Base-by-base conservation (phyloP, 106 monocot genomes). In the Phalaenopsis aphrodite region DNA sequence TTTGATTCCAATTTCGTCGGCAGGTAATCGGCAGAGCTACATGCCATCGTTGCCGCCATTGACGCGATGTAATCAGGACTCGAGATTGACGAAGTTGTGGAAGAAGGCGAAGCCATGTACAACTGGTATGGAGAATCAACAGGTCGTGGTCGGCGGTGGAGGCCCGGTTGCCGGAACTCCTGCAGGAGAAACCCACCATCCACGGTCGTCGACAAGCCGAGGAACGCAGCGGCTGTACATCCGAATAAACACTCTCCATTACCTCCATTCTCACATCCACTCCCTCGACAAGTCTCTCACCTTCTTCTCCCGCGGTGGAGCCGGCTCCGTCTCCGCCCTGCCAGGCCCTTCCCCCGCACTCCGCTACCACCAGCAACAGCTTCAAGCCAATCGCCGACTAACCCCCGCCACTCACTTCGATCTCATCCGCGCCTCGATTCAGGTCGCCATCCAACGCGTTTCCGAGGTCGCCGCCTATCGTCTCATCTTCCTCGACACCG, bases 51-150 rank as follows among this genome's bases (percentile, higher is more conserved):
- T 94, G 9, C 97, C 97, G 2, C 87, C 90, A 1, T 79, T 98
- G 19, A 98, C 97, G 56, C 84, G 97, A 47, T 98, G 97, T 89
- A 98, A 94, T 84, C 97, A 92, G 78, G 92, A 91, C 83, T 98
- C 97, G 2, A 79, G 75, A 19, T 81, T 98, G 45, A 61, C 84
- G 41, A 85, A 86, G 72, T 87, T 98, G 1, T 92, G 92, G 97
- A 86, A 80, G 84, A 94, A 88, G 78, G 88, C 92, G 24, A 79
- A 75, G 55, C 85, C 92, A 5, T 95, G 94, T 87, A 87, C 85
- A 21, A 56, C 83, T 16, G 84, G 84, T 19, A 57, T 49, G 16
- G 83, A 83, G 18, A 55, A 10, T 24, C 11, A 23, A 52, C 43
- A 43, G n/a, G 46, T 19, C 43, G 67, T 16, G 21, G 43, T 12